Evolutionary conservation across 1,139 yeast species (phyloP).

Genomic region (Geotrichum citri-aurantii): DNA sequence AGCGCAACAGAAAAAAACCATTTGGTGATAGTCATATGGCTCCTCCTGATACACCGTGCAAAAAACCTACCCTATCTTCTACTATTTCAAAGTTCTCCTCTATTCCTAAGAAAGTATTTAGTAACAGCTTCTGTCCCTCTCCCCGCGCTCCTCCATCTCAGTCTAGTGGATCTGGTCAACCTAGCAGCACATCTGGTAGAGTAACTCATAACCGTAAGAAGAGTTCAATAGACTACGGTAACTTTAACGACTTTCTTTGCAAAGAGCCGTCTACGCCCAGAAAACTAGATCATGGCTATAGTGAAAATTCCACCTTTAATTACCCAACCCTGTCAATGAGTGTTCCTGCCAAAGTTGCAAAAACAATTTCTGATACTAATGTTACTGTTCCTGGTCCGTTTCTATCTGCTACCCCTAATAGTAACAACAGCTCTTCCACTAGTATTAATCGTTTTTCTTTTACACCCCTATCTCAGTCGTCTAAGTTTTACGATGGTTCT

Average conservation of each 20-base stretch:
- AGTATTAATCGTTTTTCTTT: constrained; percentile 15
- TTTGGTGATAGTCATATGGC: constrained; percentile 21
- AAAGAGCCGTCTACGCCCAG: constrained; percentile 17
- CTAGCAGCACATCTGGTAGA: not conserved
- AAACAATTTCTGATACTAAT: constrained; percentile 24
- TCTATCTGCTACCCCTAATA: constrained; percentile 12
- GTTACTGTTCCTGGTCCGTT: constrained; percentile 21
- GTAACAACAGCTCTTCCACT: constrained; percentile 13
- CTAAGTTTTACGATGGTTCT: constrained; percentile 27
- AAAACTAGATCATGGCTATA: constrained; percentile 7
- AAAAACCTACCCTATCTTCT: constrained; percentile 41
- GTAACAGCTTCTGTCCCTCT: constrained; percentile 5
- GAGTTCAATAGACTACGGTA: constrained; percentile 11
- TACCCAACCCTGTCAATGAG: constrained; percentile 19
- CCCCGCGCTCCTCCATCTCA: constrained; percentile 4
- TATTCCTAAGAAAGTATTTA: not conserved
- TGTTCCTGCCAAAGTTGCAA: constrained; percentile 19
- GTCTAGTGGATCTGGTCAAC: constrained; percentile 7
- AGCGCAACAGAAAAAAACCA: constrained; percentile 46
- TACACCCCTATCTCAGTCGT: constrained; percentile 24
- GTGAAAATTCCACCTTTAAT: not conserved
- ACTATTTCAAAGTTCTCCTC: constrained; percentile 6
- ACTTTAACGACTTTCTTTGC: constrained; percentile 8
- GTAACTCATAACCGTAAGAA: not conserved
- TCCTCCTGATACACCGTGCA: constrained; percentile 81